phyloP scores from a whole-genome alignment of 176 grass and related monocot species.

The Musa beccarii region DNA sequence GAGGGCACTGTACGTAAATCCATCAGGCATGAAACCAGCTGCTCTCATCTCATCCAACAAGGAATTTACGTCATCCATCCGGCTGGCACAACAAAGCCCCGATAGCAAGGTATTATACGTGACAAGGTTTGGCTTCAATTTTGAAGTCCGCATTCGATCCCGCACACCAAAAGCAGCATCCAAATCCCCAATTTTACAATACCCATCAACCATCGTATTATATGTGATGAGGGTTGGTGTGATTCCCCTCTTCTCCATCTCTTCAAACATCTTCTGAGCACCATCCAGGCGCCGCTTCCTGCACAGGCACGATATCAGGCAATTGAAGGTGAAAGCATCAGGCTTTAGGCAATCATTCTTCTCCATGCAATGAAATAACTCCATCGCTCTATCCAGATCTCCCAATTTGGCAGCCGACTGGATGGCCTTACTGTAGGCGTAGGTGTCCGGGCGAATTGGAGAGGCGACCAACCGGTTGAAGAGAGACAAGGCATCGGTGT shows the following conservation, averaged over 20 bases:
- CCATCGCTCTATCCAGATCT: constrained; percentile 35
- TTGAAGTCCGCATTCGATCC: constrained; percentile 26
- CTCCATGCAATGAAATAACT: constrained; percentile 37
- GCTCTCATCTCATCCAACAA: constrained; percentile 49
- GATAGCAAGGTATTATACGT: constrained; percentile 51
- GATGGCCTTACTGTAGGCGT: constrained; percentile 48
- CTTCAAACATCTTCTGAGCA: constrained; percentile 42
- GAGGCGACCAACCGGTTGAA: constrained; percentile 32
- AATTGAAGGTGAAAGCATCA: constrained; percentile 53
- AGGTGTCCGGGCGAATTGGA: constrained; percentile 28
- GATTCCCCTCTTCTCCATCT: constrained; percentile 34
- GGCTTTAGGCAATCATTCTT: constrained; percentile 6
- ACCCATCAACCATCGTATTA: constrained; percentile 56
- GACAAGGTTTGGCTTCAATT: constrained; percentile 33
- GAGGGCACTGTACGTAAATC: constrained; percentile 48
- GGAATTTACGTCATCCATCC: constrained; percentile 21
- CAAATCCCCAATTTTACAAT: constrained; percentile 33
- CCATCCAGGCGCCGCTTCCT: constrained; percentile 16
- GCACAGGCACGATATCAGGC: constrained; percentile 35
- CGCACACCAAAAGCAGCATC: constrained; percentile 34
- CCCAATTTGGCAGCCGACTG: constrained; percentile 26
- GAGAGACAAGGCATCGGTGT: constrained; percentile 27
- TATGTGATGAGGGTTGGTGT: constrained; percentile 31
- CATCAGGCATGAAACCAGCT: constrained; percentile 27
- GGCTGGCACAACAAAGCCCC: constrained; percentile 36